These are phyloP conservation scores for Cryptococcus sp. DNA, from an alignment of 1,284 basidiomycete genomes.

Conservation along the genomic window DNA sequence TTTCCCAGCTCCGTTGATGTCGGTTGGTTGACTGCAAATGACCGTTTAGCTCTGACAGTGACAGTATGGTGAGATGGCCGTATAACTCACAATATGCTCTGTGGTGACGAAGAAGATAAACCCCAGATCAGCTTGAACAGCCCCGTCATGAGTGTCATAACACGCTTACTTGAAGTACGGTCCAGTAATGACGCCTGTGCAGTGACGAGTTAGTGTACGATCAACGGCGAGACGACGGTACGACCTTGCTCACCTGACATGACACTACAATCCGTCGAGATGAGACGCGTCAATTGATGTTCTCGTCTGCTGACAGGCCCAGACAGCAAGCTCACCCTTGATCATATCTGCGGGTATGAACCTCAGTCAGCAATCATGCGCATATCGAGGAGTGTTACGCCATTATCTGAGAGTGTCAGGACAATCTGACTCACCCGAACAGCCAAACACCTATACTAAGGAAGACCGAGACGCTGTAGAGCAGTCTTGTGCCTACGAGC, in stretches of 20 bases:
- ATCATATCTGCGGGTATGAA: conserved; percentile 62
- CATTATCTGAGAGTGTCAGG: too few relatives aligned
- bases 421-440: conserved; percentile 62
- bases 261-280: conserved; percentile 17
- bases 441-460: conserved; percentile 58
- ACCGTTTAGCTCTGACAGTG: not conserved
- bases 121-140: conserved; percentile 7
- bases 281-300: not conserved
- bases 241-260: conserved; percentile 48
- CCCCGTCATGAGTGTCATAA: not conserved
- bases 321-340: conserved; percentile 67
- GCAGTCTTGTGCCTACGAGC: conserved; percentile 76
- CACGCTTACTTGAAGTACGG: conserved; percentile 70
- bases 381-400: not conserved
- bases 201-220: conserved; percentile 10
- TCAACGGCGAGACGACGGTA: not conserved
- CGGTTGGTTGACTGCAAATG: conserved; percentile 65
- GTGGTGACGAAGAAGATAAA: not conserved
- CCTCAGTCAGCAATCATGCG: not conserved
- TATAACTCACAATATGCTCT: conserved; percentile 36
- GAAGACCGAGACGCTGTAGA: conserved; percentile 54
- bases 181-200: conserved; percentile 83
- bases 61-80: not conserved
- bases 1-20: conserved; percentile 59
- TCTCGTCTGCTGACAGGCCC: not conserved